Conservation (phyloP, 2,329 filamentous ascomycete species). For the Xylariaceae sp. region DNA sequence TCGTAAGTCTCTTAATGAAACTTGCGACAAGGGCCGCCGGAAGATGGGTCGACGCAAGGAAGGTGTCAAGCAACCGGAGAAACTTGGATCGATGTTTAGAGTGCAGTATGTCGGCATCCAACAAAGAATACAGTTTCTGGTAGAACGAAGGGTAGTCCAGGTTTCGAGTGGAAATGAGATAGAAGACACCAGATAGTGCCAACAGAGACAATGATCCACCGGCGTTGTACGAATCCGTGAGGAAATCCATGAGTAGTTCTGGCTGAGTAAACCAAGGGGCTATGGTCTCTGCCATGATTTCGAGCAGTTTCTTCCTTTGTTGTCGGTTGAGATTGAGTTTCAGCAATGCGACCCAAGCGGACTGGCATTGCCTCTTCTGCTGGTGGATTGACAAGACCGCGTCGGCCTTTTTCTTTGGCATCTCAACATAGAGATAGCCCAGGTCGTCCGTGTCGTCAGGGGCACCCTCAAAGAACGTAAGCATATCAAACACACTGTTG, state of each 20-base stretch:
- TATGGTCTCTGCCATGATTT: conserved; percentile 69
- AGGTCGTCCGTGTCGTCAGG: conserved; percentile 63
- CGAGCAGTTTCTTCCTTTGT: conserved; percentile 74
- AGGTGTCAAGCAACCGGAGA: conserved; percentile 86
- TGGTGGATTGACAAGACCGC: conserved; percentile 58
- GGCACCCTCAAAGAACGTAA: conserved; percentile 64
- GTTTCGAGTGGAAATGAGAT: conserved; percentile 88
- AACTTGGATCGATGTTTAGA: conserved; percentile 92
- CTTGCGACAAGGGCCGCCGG: conserved; percentile 86
- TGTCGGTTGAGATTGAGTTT: conserved; percentile 60
- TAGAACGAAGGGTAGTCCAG: conserved; percentile 96
- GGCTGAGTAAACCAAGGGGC: conserved; percentile 85
- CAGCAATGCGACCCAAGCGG: conserved; percentile 79
- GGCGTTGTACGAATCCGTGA: conserved; percentile 87
- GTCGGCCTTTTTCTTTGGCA: conserved; percentile 63
- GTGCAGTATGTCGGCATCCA: conserved; percentile 81
- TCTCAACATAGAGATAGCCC: conserved; percentile 60
- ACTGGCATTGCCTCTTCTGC: conserved; percentile 76
- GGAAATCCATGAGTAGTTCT: conserved; percentile 89
- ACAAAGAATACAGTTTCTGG: conserved; percentile 83
- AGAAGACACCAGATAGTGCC: conserved; percentile 88
- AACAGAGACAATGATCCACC: conserved; percentile 84
- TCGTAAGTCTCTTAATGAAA: conserved; percentile 89
- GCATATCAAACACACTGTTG: conserved; percentile 54
- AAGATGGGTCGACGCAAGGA: conserved; percentile 85